These are phyloP conservation scores for Tephrocybe sp. DNA, from an alignment of 768 basidiomycete species.

Conservation along the genomic window DNA sequence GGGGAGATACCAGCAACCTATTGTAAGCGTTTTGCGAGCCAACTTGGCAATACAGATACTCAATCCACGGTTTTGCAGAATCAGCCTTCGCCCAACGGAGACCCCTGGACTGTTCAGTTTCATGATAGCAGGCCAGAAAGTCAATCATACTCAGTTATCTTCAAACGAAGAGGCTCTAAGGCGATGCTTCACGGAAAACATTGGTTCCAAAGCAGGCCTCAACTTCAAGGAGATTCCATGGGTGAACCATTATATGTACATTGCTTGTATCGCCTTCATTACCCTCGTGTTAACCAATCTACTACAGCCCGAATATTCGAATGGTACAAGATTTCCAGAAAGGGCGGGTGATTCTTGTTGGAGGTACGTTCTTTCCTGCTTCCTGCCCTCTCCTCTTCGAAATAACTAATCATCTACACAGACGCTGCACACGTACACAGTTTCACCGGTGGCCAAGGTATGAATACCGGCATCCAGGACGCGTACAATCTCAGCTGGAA, in stretches of 20 bases:
- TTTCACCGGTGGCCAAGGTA: slow-evolving; percentile 39
- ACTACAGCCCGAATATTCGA: slow-evolving; percentile 42
- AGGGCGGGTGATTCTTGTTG: slow-evolving; percentile 46
- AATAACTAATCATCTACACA: slow-evolving; percentile 17
- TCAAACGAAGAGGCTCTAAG: slow-evolving; percentile 31
- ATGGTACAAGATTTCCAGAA: slow-evolving; percentile 41
- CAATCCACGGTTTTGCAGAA: slow-evolving; percentile 12
- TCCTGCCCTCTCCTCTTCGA: neutral
- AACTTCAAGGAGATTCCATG: slow-evolving; percentile 26
- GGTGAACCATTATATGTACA: slow-evolving; percentile 26
- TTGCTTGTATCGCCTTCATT: neutral
- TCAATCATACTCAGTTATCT: slow-evolving; percentile 19
- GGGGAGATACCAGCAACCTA: slow-evolving; percentile 35
- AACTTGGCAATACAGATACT: neutral
- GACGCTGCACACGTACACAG: slow-evolving; percentile 50
- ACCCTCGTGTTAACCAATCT: slow-evolving; percentile 17
- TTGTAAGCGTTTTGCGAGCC: slow-evolving; percentile 24
- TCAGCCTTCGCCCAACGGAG: slow-evolving; percentile 32
- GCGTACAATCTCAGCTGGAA: slow-evolving; percentile 44
- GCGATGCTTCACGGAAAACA: slow-evolving; percentile 21
- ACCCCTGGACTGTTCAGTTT: slow-evolving; percentile 29
- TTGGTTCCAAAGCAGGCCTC: slow-evolving; percentile 20
- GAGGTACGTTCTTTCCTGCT: slow-evolving; percentile 37
- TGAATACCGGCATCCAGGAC: slow-evolving; percentile 26
- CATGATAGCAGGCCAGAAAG: slow-evolving; percentile 23